phyloP scores from a whole-genome alignment of 768 basidiomycete genomes.

The Imleria badia region DNA sequence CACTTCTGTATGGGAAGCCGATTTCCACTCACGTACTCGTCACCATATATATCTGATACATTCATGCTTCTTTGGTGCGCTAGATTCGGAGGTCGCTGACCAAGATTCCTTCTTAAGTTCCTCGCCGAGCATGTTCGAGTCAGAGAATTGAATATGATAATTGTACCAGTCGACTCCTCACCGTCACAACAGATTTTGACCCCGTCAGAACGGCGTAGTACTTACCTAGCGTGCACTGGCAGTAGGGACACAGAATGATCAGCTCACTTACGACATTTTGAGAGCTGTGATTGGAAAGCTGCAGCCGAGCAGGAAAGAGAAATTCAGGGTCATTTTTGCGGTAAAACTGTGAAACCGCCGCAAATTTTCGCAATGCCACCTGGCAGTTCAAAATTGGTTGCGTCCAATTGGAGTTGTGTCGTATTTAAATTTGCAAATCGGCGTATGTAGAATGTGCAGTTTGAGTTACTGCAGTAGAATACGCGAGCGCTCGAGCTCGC shows the following conservation, averaged over 20 bases:
- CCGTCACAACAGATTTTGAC: not conserved
- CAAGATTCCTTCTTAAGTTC: not conserved
- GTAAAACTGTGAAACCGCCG: not conserved
- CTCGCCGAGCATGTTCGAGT: not conserved
- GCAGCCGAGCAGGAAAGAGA: not conserved
- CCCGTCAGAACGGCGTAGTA: not conserved
- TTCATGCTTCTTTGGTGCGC: slow-evolving; percentile 12
- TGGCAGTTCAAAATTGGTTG: too few species aligned
- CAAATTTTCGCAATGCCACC: not conserved
- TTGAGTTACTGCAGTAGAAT: too few species aligned
- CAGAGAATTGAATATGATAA: not conserved
- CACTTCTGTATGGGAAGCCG: slow-evolving; percentile 3
- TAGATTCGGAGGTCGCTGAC: not conserved
- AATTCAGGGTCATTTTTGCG: not conserved
- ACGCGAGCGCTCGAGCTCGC: too few species aligned
- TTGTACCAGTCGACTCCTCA: not conserved
- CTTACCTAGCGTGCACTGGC: not conserved
- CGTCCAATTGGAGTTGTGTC: too few species aligned
- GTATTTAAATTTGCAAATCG: too few species aligned
- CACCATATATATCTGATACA: slow-evolving; percentile 13
- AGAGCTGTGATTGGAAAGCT: not conserved
- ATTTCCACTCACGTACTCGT: slow-evolving; percentile 3
- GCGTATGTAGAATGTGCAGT: too few species aligned
- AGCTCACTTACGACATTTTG: too few species aligned
- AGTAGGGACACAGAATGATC: not conserved